Evolutionary conservation across 192 early-diverging fungal genomes (phyloP).

Genomic region (Geranomyces variabilis): DNA sequence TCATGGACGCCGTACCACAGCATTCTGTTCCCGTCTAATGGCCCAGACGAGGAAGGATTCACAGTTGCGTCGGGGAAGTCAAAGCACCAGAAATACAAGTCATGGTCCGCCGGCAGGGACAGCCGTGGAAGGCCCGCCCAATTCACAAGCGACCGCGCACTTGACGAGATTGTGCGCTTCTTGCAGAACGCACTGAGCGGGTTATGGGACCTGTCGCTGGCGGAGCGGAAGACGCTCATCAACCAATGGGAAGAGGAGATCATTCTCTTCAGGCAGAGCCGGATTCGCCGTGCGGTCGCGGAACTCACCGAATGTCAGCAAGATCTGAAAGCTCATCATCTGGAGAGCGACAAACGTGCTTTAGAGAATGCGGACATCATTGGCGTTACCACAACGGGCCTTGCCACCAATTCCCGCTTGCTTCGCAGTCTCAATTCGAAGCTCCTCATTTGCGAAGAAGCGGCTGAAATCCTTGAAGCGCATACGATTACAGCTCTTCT

Average conservation of each 20-base stretch:
- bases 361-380: conserved; percentile 45
- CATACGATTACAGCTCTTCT: conserved; percentile 37
- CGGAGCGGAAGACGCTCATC: conserved; percentile 37
- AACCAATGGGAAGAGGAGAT: neutral
- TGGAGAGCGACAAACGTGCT: conserved; percentile 30
- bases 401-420: conserved; percentile 52
- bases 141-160: no score
- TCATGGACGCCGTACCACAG: conserved; percentile 21
- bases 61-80: no score
- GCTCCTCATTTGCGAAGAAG: conserved; percentile 46
- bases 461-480: conserved; percentile 44
- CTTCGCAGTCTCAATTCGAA: conserved; percentile 30
- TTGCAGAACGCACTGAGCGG: no score
- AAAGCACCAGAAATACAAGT: no score
- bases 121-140: no score
- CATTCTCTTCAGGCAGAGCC: conserved; percentile 46
- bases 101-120: no score
- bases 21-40: no score
- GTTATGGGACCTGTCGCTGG: conserved; percentile 56
- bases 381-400: conserved; percentile 64
- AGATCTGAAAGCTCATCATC: conserved; percentile 8
- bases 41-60: no score
- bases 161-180: no score
- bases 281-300: neutral
- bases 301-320: conserved; percentile 3